Conservation (phyloP, 148 eudicot species). For the Selenicereus undatus region DNA sequence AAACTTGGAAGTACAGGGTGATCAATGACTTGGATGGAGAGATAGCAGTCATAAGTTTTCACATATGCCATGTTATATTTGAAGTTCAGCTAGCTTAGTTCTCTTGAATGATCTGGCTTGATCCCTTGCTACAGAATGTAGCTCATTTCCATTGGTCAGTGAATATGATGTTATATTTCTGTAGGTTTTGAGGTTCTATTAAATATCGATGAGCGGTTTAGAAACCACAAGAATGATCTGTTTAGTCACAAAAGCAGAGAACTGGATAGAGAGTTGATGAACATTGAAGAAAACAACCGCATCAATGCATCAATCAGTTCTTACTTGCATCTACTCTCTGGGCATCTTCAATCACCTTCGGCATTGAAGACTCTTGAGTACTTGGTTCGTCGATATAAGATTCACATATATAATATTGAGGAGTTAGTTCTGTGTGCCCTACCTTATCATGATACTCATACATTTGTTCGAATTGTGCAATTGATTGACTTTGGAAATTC, state of each 20-base stretch:
- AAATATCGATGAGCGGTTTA: constrained; percentile 49
- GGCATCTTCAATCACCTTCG: constrained; percentile 53
- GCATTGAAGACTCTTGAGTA: constrained; percentile 80
- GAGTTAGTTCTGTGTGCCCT: constrained; percentile 78
- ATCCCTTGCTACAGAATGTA: neutral
- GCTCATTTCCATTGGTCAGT: neutral
- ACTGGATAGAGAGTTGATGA: constrained; percentile 69
- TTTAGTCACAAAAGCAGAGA: constrained; percentile 78
- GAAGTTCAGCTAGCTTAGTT: neutral
- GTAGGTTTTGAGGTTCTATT: constrained; percentile 75
- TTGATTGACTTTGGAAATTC: constrained; percentile 61
- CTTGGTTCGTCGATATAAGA: constrained; percentile 82
- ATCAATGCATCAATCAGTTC: constrained; percentile 54
- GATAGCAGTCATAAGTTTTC: constrained; percentile 3
- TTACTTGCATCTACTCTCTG: constrained; percentile 69
- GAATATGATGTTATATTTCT: constrained; percentile 1
- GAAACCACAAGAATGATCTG: constrained; percentile 57
- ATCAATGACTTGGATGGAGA: neutral
- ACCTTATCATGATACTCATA: constrained; percentile 87
- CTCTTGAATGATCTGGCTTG: neutral
- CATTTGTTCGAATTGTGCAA: constrained; percentile 80
- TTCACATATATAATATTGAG: constrained; percentile 73
- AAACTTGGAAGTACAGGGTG: neutral
- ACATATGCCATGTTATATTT: neutral
- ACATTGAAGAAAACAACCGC: constrained; percentile 60